These are phyloP conservation scores for Trichoderma sp. DNA, from an alignment of 2,329 filamentous ascomycete species.

Conservation along the genomic window DNA sequence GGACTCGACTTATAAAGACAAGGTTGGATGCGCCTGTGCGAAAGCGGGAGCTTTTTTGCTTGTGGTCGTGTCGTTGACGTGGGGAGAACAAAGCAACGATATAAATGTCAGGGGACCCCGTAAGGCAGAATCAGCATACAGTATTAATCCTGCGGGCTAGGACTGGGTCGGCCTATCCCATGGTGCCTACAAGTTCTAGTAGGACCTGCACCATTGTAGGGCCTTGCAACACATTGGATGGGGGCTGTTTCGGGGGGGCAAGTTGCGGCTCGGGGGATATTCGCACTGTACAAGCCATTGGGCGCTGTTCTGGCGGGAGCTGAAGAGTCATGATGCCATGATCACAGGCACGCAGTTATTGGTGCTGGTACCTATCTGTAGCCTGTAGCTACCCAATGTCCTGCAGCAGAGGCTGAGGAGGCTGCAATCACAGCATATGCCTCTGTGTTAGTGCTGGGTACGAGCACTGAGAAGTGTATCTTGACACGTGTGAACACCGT, in stretches of 20 bases:
- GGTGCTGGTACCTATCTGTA: neutral
- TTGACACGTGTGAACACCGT: conserved; percentile 15
- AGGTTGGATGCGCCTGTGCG: conserved; percentile 21
- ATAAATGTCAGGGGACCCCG: conserved; percentile 13
- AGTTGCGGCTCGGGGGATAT: neutral
- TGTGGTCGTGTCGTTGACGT: conserved; percentile 20
- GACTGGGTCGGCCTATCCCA: neutral
- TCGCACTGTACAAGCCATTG: neutral
- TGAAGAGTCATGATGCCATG: neutral
- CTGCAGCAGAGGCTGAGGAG: neutral
- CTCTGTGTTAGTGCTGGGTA: neutral
- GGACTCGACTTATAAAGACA: conserved; percentile 5
- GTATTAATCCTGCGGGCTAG: conserved; percentile 2
- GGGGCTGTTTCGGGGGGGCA: neutral
- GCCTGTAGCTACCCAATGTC: no score
- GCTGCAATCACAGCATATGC: neutral
- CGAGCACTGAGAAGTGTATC: neutral
- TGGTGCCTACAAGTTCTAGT: neutral
- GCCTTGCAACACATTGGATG: neutral
- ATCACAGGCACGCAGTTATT: neutral
- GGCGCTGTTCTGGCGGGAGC: neutral
- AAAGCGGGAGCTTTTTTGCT: conserved; percentile 23
- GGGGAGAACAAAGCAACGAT: conserved; percentile 17
- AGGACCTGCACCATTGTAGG: neutral
- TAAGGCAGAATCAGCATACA: conserved; percentile 21